A percentile compares a stretch with the other conserved stretches of the same genome.
Conservation (phyloP, 2,329 filamentous ascomycete species). For the Fusarium stilboides region DNA sequence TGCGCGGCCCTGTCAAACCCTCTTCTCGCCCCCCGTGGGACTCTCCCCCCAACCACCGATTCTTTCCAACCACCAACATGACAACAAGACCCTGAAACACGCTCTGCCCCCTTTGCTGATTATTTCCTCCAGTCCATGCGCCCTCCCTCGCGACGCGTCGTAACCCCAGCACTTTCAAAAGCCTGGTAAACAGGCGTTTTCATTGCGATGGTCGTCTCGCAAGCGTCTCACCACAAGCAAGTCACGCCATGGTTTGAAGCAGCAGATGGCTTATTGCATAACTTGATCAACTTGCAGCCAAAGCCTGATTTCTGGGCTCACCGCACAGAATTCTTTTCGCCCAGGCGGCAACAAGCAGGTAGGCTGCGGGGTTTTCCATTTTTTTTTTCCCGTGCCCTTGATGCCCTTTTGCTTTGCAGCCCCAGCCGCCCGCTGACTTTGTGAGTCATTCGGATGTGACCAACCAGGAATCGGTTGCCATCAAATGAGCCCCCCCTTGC, state of each 20-base stretch:
- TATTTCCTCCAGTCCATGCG: conserved; percentile 31
- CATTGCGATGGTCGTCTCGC: conserved; percentile 34
- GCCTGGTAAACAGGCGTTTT: conserved; percentile 11
- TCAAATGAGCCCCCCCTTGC: conserved; percentile 36
- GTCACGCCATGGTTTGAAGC: conserved; percentile 26
- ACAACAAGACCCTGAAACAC: conserved; percentile 49
- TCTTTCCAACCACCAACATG: conserved; percentile 43
- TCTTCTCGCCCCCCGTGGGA: conserved; percentile 47
- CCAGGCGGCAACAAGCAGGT: conserved; percentile 30
- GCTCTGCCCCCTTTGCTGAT: conserved; percentile 47
- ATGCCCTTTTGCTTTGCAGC: conserved; percentile 28
- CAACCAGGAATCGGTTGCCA: conserved; percentile 45
- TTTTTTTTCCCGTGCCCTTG: conserved; percentile 38
- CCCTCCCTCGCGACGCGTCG: conserved; percentile 41
- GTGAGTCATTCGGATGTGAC: conserved; percentile 50
- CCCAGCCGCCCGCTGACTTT: conserved; percentile 41
- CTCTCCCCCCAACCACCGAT: conserved; percentile 42
- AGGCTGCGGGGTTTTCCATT: conserved; percentile 46
- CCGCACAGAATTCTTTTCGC: conserved; percentile 37
- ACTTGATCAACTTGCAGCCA: conserved; percentile 7
- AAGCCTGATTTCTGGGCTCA: conserved; percentile 37
- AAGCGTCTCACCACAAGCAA: conserved; percentile 42
- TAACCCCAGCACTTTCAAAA: conserved; percentile 18
- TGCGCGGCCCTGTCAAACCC: conserved; percentile 47
- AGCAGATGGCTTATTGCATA: conserved; percentile 14